These are phyloP conservation scores for Coemansia sp. DNA, from an alignment of 192 early-diverging fungal species.

Conservation along the genomic window DNA sequence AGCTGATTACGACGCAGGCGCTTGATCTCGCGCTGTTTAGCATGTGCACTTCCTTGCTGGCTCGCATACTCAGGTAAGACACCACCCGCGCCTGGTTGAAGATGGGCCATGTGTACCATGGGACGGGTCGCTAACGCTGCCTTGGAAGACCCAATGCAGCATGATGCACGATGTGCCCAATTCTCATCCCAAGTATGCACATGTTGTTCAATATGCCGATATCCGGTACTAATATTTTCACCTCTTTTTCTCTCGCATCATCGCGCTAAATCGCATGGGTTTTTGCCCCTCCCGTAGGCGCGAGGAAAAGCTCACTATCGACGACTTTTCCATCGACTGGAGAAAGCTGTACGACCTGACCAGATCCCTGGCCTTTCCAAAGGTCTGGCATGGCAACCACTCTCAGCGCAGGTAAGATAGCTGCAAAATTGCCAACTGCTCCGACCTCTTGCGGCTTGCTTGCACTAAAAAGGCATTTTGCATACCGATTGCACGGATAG, in stretches of 20 bases:
- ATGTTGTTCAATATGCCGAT: background rate
- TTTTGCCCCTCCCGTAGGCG: constrained; percentile 34
- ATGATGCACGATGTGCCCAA: background rate
- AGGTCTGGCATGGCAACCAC: constrained; percentile 63
- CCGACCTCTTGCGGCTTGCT: background rate
- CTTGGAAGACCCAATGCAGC: background rate
- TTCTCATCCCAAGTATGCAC: background rate
- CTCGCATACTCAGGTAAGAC: constrained; percentile 70
- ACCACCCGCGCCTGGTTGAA: background rate
- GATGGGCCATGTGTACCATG: background rate
- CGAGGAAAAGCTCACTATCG: constrained; percentile 53
- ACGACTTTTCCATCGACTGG: constrained; percentile 73
- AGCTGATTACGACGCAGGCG: constrained; percentile 61
- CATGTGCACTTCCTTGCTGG: constrained; percentile 58
- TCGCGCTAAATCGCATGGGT: background rate
- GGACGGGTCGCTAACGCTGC: background rate
- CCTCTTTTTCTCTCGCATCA: background rate
- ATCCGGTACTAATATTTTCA: background rate
- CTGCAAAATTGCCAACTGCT: background rate
- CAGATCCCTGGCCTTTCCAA: constrained; percentile 58
- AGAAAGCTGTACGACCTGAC: constrained; percentile 67
- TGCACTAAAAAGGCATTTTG: background rate
- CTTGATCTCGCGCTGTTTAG: constrained; percentile 69
- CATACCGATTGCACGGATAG: constrained; percentile 15
- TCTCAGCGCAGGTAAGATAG: constrained; percentile 46